These are phyloP conservation scores for Talaromyces liani DNA, from an alignment of 495 filamentous ascomycete species.

Conservation along the genomic window DNA sequence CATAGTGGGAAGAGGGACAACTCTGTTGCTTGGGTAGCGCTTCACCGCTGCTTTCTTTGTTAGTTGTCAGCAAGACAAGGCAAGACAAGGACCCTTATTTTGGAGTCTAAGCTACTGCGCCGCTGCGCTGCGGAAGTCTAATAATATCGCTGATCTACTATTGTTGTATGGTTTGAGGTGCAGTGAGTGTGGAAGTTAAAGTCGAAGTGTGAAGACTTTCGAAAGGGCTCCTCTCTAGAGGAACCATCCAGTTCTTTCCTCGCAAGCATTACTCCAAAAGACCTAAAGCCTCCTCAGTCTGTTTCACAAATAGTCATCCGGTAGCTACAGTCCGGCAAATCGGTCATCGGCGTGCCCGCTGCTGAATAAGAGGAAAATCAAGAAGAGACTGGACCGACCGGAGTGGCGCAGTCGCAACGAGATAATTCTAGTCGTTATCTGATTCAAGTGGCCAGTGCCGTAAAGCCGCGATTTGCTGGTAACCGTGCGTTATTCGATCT, in stretches of 20 bases:
- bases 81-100: not conserved
- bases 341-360: not conserved
- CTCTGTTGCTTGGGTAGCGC: constrained; percentile 1
- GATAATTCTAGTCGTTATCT: not conserved
- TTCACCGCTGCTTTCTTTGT: constrained; percentile 2
- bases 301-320: not conserved
- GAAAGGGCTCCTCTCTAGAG: not conserved
- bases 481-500: not conserved
- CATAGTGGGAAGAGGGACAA: not conserved
- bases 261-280: not conserved
- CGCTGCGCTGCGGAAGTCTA: not conserved
- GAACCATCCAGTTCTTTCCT: not conserved
- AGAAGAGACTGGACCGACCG: not conserved
- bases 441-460: not conserved
- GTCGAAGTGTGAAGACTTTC: not conserved
- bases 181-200: not conserved
- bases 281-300: not conserved
- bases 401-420: constrained; percentile 2
- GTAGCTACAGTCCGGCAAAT: not conserved
- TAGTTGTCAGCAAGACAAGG: not conserved
- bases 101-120: not conserved
- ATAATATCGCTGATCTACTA: not conserved
- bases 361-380: not conserved
- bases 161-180: not conserved
- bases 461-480: constrained; percentile 1